These are phyloP conservation scores for Saccharomycopsis malanga DNA, from an alignment of 805 yeast genomes.

Conservation along the genomic window DNA sequence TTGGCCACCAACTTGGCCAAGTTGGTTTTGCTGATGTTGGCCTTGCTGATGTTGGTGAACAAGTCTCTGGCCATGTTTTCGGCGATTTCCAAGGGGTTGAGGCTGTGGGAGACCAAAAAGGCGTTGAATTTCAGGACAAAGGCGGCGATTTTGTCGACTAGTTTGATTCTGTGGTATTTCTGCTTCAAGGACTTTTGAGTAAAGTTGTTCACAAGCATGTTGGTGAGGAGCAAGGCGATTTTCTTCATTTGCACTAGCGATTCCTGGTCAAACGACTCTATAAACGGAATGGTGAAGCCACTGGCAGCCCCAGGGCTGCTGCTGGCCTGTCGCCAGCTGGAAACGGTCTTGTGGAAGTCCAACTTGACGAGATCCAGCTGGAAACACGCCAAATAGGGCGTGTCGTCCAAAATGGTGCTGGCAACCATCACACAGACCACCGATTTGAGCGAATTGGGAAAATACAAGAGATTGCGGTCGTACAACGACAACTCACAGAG, in stretches of 20 bases:
- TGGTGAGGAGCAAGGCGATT: slow-evolving; percentile 10
- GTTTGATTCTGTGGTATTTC: slow-evolving; percentile 1
- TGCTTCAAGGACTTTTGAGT: background rate
- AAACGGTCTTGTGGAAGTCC: background rate
- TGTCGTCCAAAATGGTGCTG: slow-evolving; percentile 38
- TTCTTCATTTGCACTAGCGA: slow-evolving; percentile 5
- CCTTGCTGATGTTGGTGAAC: background rate
- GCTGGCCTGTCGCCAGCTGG: background rate
- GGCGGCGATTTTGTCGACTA: background rate
- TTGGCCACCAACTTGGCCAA: slow-evolving; percentile 3
- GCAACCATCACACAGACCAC: slow-evolving; percentile 46
- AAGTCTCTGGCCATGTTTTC: slow-evolving; percentile 5
- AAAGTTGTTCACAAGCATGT: slow-evolving; percentile 1
- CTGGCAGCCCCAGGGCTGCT: background rate
- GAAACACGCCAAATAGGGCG: background rate
- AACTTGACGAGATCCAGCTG: slow-evolving; percentile 4
- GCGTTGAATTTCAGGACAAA: slow-evolving; percentile 2
- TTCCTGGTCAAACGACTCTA: slow-evolving; percentile 5
- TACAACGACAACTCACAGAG: slow-evolving; percentile 49
- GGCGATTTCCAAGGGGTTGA: background rate
- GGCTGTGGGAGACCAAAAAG: slow-evolving; percentile 1
- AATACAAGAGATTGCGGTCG: slow-evolving; percentile 40
- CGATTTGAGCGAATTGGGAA: slow-evolving; percentile 41
- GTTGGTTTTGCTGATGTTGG: slow-evolving; percentile 8
- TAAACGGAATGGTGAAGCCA: slow-evolving; percentile 4